Evolutionary conservation across 805 yeast genomes (phyloP), one percentile per base, ranked within the genome.

Genomic region (Zygosaccharomyces bailii): DNA sequence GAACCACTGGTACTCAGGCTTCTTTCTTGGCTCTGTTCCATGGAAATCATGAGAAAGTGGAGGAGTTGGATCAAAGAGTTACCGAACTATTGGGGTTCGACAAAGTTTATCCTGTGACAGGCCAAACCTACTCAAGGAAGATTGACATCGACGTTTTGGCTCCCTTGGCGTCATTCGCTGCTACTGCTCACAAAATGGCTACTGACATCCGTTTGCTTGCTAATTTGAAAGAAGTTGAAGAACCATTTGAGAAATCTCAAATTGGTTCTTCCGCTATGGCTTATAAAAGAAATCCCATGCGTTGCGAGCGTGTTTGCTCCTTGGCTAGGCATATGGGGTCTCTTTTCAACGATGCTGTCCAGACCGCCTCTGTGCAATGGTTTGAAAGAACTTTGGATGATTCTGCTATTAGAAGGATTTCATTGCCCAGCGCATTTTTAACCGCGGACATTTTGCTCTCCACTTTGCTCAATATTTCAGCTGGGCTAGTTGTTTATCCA

Each of bases 261-360:
- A 93, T 93, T 63, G 99, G 99, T 33, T 89, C 97, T 9, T 79
- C 88, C 44, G 99, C 99, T 34, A 93, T 93, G 99, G 99, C 99
- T 23, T 93, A 93, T 76, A 93, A 93, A 80, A 84, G 99, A 74
- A 93, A 93, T 73, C 99, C 99, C 69, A 93, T 93, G 99, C 85
- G 99, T 75, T 84, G 91, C 65, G 99, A 93, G 75, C 82, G 99
- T 70, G 97, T 93, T 48, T 93, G 99, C 73, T 93, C 99, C n/a
- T 78, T 93, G 55, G 81, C 98, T 16, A 86, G 99, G 74, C 98
- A 91, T 68, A 69, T 93, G 69, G 96, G 96, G 53, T 84, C 96
- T 13, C 73, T 89, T 56, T 86, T 84, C 72, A 88, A 76, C 63
- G 98, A 93, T 69, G 95, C 96, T 43, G 86, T 91, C 57, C 93